Evolutionary conservation across 2,329 filamentous ascomycete species (phyloP).

Genomic region (Penicillium corylophilum): DNA sequence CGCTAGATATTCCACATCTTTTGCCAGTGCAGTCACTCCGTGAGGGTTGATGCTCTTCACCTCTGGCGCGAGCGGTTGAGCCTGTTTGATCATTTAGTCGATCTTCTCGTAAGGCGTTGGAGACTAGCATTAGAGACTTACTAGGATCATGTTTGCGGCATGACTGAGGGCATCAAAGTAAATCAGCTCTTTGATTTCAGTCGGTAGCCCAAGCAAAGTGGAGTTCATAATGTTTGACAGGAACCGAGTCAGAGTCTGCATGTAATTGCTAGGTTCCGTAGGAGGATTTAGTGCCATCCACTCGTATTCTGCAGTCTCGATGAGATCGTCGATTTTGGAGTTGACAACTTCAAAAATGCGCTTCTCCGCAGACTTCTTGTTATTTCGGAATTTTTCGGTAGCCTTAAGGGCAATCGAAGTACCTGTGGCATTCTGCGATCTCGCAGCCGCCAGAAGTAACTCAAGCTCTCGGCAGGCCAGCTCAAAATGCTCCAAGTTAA

Average conservation of each 20-base stretch:
- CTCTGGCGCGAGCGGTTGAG: constrained; percentile 71
- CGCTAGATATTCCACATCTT: constrained; percentile 80
- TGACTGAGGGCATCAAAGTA: constrained; percentile 96
- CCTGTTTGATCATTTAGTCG: constrained; percentile 44
- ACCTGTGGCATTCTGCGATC: constrained; percentile 74
- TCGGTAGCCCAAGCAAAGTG: constrained; percentile 85
- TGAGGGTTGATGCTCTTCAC: constrained; percentile 86
- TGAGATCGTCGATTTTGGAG: constrained; percentile 95
- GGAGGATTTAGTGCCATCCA: constrained; percentile 68
- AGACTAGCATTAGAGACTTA: constrained; percentile 39
- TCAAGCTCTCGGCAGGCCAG: constrained; percentile 88
- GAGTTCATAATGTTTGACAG: constrained; percentile 95
- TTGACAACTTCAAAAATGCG: constrained; percentile 98
- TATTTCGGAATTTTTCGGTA: constrained; percentile 79
- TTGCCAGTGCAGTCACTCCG: constrained; percentile 74
- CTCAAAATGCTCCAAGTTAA: constrained; percentile 96
- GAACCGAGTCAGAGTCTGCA: constrained; percentile 91
- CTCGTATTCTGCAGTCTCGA: constrained; percentile 96
- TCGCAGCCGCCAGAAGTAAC: constrained; percentile 76
- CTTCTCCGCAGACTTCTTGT: constrained; percentile 95
- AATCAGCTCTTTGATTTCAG: constrained; percentile 94
- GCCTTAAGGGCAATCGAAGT: constrained; percentile 77
- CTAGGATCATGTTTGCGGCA: constrained; percentile 80
- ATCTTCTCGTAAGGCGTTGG: background rate
- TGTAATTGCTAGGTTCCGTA: constrained; percentile 82